phyloP scores from a whole-genome alignment of 306 rosid species.

The Cucurbita pepo region DNA sequence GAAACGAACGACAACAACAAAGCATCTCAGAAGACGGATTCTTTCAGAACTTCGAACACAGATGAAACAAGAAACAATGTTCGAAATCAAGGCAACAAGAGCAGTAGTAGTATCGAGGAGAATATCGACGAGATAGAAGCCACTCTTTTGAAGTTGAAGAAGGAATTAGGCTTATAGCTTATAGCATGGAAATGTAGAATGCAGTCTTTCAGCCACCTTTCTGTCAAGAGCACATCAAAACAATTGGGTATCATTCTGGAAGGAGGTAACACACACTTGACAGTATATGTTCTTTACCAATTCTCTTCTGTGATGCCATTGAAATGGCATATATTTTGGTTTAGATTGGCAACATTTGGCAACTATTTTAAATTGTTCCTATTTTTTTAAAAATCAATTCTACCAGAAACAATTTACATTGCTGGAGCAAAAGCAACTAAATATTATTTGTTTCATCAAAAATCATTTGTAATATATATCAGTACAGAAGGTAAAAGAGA shows the following conservation, averaged over 20 bases:
- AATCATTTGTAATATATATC: not conserved
- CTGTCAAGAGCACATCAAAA: not conserved
- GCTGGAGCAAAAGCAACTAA: not conserved
- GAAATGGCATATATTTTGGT: not conserved
- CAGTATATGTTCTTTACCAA: not conserved
- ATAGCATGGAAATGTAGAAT: constrained; percentile 14
- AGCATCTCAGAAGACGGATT: constrained; percentile 22
- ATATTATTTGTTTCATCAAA: not conserved
- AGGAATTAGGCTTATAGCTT: constrained; percentile 77
- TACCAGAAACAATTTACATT: not conserved
- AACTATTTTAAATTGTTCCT: no score
- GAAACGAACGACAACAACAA: constrained; percentile 15
- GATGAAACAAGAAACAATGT: constrained; percentile 12
- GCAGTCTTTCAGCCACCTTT: not conserved
- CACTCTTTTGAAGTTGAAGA: constrained; percentile 71
- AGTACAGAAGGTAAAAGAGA: not conserved
- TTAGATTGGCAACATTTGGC: not conserved
- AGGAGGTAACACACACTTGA: not conserved
- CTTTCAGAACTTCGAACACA: constrained; percentile 19
- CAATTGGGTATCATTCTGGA: not conserved
- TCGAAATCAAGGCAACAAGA: constrained; percentile 25
- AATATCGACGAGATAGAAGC: constrained; percentile 86
- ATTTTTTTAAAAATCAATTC: no score
- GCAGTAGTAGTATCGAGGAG: constrained; percentile 47
- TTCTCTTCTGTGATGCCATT: not conserved